Conservation (phyloP, 2,329 filamentous ascomycete species). For the Aspergillus tamarii region DNA sequence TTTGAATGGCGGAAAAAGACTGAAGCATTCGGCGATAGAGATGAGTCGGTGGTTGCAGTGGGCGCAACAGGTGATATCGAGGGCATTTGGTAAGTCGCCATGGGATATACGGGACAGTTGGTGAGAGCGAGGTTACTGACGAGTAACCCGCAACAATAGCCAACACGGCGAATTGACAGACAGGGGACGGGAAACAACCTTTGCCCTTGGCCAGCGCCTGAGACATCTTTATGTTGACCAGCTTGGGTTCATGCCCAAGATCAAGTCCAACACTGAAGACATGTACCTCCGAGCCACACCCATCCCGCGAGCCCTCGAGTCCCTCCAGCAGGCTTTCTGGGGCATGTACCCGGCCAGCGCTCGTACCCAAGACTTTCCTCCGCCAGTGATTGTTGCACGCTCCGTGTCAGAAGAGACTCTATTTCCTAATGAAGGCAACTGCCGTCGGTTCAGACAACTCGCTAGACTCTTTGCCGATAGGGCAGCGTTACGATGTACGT, state of each 20-base stretch:
- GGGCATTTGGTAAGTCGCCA: slow-evolving; percentile 70
- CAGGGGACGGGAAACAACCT: slow-evolving; percentile 71
- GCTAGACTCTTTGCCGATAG: slow-evolving; percentile 72
- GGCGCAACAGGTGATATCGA: slow-evolving; percentile 74
- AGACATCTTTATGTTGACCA: slow-evolving; percentile 75
- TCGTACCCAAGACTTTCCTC: slow-evolving; percentile 57
- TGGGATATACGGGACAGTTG: background rate
- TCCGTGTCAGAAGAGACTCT: slow-evolving; percentile 73
- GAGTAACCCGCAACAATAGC: slow-evolving; percentile 31
- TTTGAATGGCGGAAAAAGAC: slow-evolving; percentile 71
- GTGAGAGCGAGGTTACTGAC: slow-evolving; percentile 14
- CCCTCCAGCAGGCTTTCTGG: slow-evolving; percentile 73
- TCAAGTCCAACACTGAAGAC: slow-evolving; percentile 59
- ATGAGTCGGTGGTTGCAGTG: slow-evolving; percentile 69
- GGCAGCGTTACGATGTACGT: slow-evolving; percentile 66
- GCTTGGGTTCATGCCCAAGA: slow-evolving; percentile 68
- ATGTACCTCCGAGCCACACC: slow-evolving; percentile 76
- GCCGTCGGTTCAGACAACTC: slow-evolving; percentile 71
- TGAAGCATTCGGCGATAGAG: slow-evolving; percentile 76
- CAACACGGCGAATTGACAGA: slow-evolving; percentile 72
- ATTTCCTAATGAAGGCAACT: slow-evolving; percentile 76
- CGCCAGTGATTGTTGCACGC: slow-evolving; percentile 68
- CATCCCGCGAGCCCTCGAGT: slow-evolving; percentile 75
- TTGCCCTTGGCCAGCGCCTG: slow-evolving; percentile 68
- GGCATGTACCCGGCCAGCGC: slow-evolving; percentile 70